A percentile compares a stretch with the other conserved stretches of the same genome.
Evolutionary conservation across 2,329 filamentous ascomycete genomes (phyloP).

Genomic region (Aspergillus pseudoglaucus): DNA sequence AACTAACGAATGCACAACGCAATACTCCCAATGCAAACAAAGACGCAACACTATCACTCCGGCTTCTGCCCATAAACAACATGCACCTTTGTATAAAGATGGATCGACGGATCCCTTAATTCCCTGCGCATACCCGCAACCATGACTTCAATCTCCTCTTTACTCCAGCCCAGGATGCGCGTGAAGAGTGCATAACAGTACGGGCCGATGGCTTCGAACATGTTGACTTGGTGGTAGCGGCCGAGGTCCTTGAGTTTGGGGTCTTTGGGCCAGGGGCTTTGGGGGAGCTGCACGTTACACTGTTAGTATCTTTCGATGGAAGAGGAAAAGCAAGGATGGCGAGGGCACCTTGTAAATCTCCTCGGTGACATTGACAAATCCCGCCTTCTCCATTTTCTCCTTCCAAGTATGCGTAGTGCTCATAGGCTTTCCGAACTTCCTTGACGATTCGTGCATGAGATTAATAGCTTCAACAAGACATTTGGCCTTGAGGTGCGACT

Average conservation of each 20-base stretch:
- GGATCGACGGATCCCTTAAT: conserved; percentile 28
- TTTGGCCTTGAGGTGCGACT: conserved; percentile 20
- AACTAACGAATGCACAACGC: background rate
- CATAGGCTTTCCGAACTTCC: conserved; percentile 29
- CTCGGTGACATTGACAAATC: conserved; percentile 50
- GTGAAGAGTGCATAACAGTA: conserved; percentile 35
- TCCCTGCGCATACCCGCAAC: conserved; percentile 34
- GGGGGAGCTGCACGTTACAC: conserved; percentile 35
- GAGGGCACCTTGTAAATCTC: conserved; percentile 36
- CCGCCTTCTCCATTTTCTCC: conserved; percentile 43
- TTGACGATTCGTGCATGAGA: conserved; percentile 24
- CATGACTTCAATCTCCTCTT: conserved; percentile 33
- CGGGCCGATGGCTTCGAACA: conserved; percentile 29
- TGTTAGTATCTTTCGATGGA: conserved; percentile 1
- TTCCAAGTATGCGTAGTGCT: conserved; percentile 29
- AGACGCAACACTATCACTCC: background rate
- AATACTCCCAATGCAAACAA: background rate
- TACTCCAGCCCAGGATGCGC: conserved; percentile 31
- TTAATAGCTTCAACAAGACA: conserved; percentile 18
- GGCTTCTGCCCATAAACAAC: conserved; percentile 24
- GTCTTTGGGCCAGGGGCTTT: conserved; percentile 48
- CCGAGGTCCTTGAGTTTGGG: conserved; percentile 49
- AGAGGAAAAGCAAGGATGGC: background rate
- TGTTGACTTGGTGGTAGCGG: conserved; percentile 28
- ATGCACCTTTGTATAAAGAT: conserved; percentile 29